Conservation (phyloP, 176 grass and related monocot species). For the Oryza glaberrima region DNA sequence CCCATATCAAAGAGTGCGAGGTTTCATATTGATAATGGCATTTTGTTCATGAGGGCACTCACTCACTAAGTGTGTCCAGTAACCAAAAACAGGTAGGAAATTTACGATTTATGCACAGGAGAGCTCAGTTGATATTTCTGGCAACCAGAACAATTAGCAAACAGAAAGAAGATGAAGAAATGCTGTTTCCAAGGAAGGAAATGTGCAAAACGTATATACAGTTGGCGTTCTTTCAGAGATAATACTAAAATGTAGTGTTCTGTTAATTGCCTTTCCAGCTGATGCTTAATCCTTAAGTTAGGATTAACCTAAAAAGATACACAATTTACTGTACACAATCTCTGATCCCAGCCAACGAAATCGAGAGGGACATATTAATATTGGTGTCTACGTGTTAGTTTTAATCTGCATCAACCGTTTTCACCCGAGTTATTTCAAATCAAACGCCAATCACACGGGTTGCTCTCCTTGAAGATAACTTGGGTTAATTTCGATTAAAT, state of each 20-base stretch:
- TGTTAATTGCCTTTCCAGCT: background rate
- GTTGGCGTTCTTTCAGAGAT: background rate
- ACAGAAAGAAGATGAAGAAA: background rate
- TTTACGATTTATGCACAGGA: background rate
- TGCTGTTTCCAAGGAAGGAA: background rate
- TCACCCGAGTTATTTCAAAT: conserved; percentile 9
- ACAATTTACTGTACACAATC: background rate
- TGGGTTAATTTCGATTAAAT: background rate
- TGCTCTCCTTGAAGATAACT: conserved; percentile 8
- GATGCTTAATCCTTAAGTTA: background rate
- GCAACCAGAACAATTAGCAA: background rate
- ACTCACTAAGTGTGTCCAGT: background rate
- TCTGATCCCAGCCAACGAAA: background rate
- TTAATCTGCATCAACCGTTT: background rate
- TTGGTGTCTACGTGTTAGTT: background rate
- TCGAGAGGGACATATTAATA: background rate
- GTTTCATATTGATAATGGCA: no score
- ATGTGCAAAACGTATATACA: background rate
- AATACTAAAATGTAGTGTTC: background rate
- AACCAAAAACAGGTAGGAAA: background rate
- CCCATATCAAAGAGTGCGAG: no score
- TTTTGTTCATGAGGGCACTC: background rate
- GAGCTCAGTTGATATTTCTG: background rate
- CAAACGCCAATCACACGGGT: conserved; percentile 11
- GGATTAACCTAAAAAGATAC: background rate